Evolutionary conservation across 1,284 basidiomycete species (phyloP).

Genomic region (Rhodotorula sp.): DNA sequence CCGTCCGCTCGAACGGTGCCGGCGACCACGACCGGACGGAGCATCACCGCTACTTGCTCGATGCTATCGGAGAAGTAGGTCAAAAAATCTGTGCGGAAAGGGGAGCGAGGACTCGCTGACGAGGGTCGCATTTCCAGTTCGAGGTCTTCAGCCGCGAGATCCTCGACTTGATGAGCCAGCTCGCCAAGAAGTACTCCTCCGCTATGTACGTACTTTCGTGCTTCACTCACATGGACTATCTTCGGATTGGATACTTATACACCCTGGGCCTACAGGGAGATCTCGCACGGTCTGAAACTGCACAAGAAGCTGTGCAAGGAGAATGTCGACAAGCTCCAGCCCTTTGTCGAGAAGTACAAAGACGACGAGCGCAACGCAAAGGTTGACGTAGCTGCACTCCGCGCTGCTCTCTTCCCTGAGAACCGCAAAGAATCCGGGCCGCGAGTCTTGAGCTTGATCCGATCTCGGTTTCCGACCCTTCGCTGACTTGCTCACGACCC

Average conservation of each 20-base stretch:
- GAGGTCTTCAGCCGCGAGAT: constrained; percentile 5
- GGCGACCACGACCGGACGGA: constrained; percentile 4
- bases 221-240: no score
- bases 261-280: no score
- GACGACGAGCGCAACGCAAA: constrained; percentile 9
- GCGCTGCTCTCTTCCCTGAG: constrained; percentile 2
- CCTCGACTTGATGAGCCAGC: constrained; percentile 6
- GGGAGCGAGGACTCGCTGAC: not conserved
- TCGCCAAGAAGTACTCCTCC: constrained; percentile 3
- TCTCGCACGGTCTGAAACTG: constrained; percentile 4
- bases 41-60: constrained; percentile 9
- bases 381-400: not conserved
- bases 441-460: not conserved
- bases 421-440: not conserved
- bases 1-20: not conserved
- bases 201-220: constrained; percentile 6
- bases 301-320: constrained; percentile 16
- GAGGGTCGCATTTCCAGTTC: not conserved
- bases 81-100: no score
- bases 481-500: not conserved
- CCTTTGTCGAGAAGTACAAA: constrained; percentile 10
- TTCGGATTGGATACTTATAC: no score
- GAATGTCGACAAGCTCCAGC: not conserved
- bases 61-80: constrained; percentile 9
- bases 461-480: no score